These are phyloP conservation scores for Cucurbita ficifolia DNA, from an alignment of 306 rosid species.

Conservation along the genomic window DNA sequence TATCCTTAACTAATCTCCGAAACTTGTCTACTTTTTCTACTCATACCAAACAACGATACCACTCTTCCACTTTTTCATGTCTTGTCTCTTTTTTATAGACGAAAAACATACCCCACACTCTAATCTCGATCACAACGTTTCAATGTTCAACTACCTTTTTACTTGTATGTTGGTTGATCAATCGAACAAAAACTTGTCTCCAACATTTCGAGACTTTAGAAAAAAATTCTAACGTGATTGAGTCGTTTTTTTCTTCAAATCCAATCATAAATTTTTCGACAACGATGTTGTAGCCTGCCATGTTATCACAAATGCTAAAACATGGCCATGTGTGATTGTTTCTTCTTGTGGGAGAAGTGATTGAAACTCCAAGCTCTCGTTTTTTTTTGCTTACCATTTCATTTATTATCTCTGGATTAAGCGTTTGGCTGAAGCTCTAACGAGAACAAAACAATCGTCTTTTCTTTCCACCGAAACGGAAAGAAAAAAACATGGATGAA, in stretches of 20 bases:
- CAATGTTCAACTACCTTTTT: not conserved
- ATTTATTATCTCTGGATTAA: not conserved
- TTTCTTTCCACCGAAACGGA: not conserved
- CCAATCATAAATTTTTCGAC: not conserved
- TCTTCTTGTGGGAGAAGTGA: not conserved
- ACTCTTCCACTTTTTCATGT: not conserved
- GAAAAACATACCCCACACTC: not conserved
- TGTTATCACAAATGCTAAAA: not conserved
- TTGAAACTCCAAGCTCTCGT: not conserved
- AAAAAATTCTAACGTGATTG: not conserved
- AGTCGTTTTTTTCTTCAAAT: not conserved
- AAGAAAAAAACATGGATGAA: not conserved
- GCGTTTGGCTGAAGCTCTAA: not conserved
- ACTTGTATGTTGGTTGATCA: not conserved
- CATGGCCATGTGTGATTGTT: not conserved
- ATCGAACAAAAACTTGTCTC: not conserved
- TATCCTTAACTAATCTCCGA: not conserved
- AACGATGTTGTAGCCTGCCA: not conserved
- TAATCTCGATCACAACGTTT: not conserved
- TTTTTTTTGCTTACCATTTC: not conserved
- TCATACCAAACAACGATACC: not conserved
- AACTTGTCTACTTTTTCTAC: not conserved
- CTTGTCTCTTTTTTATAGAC: not conserved
- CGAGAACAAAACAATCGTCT: not conserved
- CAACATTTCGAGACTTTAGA: not conserved